Conservation (phyloP, 352 stramenopile genomes). For the Blastocystis sp. region DNA sequence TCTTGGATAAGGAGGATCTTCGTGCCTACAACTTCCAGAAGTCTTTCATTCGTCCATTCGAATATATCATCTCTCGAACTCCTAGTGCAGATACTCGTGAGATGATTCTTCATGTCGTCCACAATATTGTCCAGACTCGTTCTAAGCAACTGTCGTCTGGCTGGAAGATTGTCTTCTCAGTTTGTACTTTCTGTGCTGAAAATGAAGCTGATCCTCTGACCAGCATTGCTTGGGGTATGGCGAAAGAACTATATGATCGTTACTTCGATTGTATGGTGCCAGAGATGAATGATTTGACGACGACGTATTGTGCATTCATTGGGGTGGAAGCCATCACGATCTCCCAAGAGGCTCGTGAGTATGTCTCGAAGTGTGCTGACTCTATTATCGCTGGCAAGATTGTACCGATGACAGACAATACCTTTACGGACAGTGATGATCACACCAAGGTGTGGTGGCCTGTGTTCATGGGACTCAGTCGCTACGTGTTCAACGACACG, state of each 20-base stretch:
- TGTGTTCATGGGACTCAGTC: conserved; percentile 90
- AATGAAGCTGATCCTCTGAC: conserved; percentile 70
- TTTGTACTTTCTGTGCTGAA: conserved; percentile 80
- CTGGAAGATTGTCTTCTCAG: conserved; percentile 89
- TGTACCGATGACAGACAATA: conserved; percentile 27
- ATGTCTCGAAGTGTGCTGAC: conserved; percentile 71
- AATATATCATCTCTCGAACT: conserved; percentile 82
- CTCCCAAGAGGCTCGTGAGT: conserved; percentile 71
- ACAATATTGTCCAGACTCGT: conserved; percentile 85
- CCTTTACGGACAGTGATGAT: conserved; percentile 71
- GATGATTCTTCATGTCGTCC: conserved; percentile 83
- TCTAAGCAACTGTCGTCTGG: conserved; percentile 83
- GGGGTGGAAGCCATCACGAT: conserved; percentile 77
- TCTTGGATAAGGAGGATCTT: conserved; percentile 95
- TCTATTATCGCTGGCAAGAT: conserved; percentile 68
- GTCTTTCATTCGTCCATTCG: conserved; percentile 94
- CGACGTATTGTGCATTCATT: conserved; percentile 75
- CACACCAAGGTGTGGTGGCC: conserved; percentile 88
- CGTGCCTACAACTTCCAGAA: conserved; percentile 98
- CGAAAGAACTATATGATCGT: conserved; percentile 75
- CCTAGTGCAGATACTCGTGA: conserved; percentile 81
- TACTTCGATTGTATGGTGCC: conserved; percentile 81
- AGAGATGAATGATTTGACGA: conserved; percentile 77
- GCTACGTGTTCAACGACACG: conserved; percentile 80
- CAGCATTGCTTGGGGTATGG: conserved; percentile 72